Percentiles rank a stretch among this genome's conserved stretches.
Conservation (phyloP, 2,329 filamentous ascomycete species). For the Stagonosporopsis rhizophila region DNA sequence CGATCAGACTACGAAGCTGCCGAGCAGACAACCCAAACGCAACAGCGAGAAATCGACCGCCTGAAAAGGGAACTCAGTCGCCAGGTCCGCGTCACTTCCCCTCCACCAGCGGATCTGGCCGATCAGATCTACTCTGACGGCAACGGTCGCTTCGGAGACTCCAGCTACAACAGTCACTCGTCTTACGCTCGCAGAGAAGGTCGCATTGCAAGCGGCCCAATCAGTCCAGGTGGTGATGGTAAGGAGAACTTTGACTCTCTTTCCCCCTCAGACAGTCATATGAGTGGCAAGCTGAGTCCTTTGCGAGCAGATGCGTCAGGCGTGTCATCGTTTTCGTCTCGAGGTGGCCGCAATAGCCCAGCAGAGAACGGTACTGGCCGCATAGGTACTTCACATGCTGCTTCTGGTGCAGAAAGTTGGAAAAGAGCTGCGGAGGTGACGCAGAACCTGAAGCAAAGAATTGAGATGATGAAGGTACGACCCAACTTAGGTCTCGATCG, state of each 20-base stretch:
- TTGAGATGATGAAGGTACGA: constrained; percentile 93
- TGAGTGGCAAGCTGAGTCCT: constrained; percentile 51
- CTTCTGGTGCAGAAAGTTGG: constrained; percentile 77
- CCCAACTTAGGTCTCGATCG: too few species aligned
- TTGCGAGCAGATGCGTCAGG: constrained; percentile 44
- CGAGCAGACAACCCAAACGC: constrained; percentile 82
- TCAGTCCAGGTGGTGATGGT: constrained; percentile 51
- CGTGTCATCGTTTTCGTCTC: constrained; percentile 43
- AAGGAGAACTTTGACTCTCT: constrained; percentile 57
- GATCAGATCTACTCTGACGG: constrained; percentile 64
- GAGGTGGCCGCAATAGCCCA: constrained; percentile 44
- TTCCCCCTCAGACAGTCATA: constrained; percentile 42
- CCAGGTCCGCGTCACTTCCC: constrained; percentile 61
- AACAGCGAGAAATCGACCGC: constrained; percentile 87
- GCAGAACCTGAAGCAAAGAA: constrained; percentile 93
- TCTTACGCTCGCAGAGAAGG: constrained; percentile 44
- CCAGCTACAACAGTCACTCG: constrained; percentile 51
- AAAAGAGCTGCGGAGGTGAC: constrained; percentile 96
- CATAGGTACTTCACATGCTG: constrained; percentile 36
- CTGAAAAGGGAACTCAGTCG: constrained; percentile 82
- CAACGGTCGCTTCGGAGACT: constrained; percentile 43
- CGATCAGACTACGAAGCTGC: constrained; percentile 88
- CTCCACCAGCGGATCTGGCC: constrained; percentile 56
- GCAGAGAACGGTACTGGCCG: constrained; percentile 34
- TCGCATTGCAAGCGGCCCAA: constrained; percentile 36